Evolutionary conservation across 768 basidiomycete species (phyloP), one percentile per base, ranked within the genome.

Genomic region (Terana coerulea): DNA sequence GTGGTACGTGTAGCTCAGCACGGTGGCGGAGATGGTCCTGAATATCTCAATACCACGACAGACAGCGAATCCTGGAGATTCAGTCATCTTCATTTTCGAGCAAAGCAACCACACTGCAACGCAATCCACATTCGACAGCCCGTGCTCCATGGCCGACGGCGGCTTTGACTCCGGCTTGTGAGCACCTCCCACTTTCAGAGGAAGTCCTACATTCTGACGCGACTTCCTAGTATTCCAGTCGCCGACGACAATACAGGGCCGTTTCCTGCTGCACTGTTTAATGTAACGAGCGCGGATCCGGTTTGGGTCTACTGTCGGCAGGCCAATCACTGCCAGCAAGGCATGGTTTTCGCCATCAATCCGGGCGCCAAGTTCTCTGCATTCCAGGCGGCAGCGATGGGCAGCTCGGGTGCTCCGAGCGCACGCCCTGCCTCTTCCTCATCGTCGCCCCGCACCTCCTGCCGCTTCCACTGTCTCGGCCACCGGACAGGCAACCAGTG

Each of bases 291-390:
- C 52, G 68, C 61, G 3, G 66, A 75, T 49, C 79, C 83, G 2
- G 66, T 78, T 50, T 84, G 81, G 81, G 72, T 80, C 8, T 84
- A 73, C 66, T 84, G 83, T 63, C 67, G 72, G 15, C 83, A 84
- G 61, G 64, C 66, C 14, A 66, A 67, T 45, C 83, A 85, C 62
- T 84, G 83, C 51, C 71, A 72, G 35, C 63, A 69, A 43, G 81
- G 83, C 14, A 86, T 84, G 84, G 83, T 85, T 26, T 82, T 84
- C 62, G 78, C 81, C 22, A 67, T 84, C 58, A 86, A 86, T 61
- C 77, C 83, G 3, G 80, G 75, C 14, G 64, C 70, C 65, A 69
- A 79, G 21, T 75, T 84, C 53, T 63, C 69, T 4, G 74, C 75
- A 3, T 85, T 84, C 75, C 71, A 79, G 60, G 70, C 75, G 17